These are phyloP conservation scores for Candida labiduridarum DNA, from an alignment of 1,139 yeast genomes.

Conservation along the genomic window DNA sequence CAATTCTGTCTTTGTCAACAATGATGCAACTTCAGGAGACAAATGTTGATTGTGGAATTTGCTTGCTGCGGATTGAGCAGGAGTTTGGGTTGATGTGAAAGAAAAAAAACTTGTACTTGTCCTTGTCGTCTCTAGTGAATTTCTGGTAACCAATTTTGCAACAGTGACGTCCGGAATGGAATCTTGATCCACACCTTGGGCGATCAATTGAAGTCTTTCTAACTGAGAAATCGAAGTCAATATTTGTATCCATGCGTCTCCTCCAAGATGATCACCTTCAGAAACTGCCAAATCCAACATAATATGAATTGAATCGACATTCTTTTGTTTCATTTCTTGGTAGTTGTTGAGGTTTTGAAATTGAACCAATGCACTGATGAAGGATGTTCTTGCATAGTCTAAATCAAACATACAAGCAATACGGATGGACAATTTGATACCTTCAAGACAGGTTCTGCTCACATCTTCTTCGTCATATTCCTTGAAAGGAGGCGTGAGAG, in stretches of 20 bases:
- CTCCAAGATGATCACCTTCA: constrained; percentile 71
- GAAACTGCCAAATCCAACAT: constrained; percentile 75
- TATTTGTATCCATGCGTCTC: constrained; percentile 78
- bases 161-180: constrained; percentile 83
- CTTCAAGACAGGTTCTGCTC: constrained; percentile 75
- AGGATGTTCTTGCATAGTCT: constrained; percentile 84
- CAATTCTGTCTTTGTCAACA: constrained; percentile 71
- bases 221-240: constrained; percentile 84
- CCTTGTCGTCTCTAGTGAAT: constrained; percentile 56
- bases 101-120: constrained; percentile 51
- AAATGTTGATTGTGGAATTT: constrained; percentile 50
- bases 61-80: constrained; percentile 46
- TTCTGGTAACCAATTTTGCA: constrained; percentile 65
- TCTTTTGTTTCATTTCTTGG: constrained; percentile 77
- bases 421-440: constrained; percentile 77
- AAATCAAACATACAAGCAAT: constrained; percentile 85
- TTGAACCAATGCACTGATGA: constrained; percentile 86
- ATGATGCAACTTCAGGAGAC: constrained; percentile 41
- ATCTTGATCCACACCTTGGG: constrained; percentile 85
- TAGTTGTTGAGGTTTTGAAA: constrained; percentile 80
- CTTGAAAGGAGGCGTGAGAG: constrained; percentile 89
- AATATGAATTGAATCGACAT: constrained; percentile 76
- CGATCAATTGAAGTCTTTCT: constrained; percentile 84
- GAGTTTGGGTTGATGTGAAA: constrained; percentile 35
- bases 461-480: constrained; percentile 82